Percentiles rank a stretch among this genome's conserved stretches.
These are phyloP conservation scores for Apium graveolens DNA, from an alignment of 129 eudicot species.

Conservation along the genomic window DNA sequence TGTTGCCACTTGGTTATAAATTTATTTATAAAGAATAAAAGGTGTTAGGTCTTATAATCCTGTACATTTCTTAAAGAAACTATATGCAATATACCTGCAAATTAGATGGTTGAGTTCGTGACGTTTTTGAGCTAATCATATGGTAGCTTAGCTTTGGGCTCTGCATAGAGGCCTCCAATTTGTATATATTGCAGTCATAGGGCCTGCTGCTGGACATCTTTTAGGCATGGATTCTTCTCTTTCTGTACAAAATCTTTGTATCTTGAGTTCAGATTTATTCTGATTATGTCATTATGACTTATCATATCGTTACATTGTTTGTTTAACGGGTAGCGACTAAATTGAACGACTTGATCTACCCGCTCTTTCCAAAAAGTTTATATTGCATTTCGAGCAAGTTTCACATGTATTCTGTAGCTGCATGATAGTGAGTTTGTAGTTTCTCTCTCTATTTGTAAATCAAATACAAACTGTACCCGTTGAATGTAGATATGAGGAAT, in stretches of 20 bases:
- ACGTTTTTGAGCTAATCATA: neutral
- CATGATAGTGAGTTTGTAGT: neutral
- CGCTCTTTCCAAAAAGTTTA: neutral
- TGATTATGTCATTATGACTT: neutral
- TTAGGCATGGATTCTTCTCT: neutral
- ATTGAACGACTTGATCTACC: neutral
- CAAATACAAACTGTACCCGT: neutral
- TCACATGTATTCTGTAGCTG: neutral
- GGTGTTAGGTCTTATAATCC: neutral
- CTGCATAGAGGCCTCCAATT: neutral
- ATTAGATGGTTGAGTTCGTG: neutral
- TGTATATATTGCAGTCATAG: neutral
- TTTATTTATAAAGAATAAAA: neutral
- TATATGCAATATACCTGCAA: neutral
- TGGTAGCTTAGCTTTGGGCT: neutral
- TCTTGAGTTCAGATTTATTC: neutral
- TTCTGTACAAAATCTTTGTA: neutral
- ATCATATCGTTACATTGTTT: neutral
- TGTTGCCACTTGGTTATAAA: neutral
- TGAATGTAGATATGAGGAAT: conserved; percentile 72
- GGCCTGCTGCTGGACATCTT: neutral
- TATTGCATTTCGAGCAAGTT: neutral
- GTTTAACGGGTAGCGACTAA: neutral
- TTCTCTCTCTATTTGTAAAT: conserved; percentile 1
- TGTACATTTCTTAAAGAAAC: neutral